Percentiles rank a stretch among this genome's conserved stretches.
These are phyloP conservation scores for Penicillium glabrum DNA, from an alignment of 2,329 filamentous ascomycete species.

Conservation along the genomic window DNA sequence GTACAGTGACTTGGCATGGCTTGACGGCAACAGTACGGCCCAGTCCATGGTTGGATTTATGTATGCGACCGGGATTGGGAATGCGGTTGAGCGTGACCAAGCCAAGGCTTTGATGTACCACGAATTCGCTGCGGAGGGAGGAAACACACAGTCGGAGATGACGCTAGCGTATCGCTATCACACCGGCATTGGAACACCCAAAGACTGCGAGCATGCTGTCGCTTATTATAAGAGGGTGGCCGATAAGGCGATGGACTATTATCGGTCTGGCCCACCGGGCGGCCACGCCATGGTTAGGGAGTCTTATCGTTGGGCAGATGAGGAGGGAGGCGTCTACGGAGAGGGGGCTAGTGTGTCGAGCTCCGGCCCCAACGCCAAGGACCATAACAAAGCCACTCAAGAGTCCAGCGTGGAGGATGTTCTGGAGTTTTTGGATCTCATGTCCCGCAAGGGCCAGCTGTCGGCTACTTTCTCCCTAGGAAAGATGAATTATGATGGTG, in stretches of 20 bases:
- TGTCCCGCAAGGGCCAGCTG: slow-evolving; percentile 85
- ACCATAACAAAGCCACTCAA: slow-evolving; percentile 72
- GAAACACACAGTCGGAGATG: slow-evolving; percentile 87
- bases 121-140: slow-evolving; percentile 83
- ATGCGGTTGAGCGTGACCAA: slow-evolving; percentile 78
- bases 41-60: slow-evolving; percentile 96
- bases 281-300: slow-evolving; percentile 76
- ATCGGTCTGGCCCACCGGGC: slow-evolving; percentile 85
- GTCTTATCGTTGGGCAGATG: slow-evolving; percentile 83
- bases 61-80: slow-evolving; percentile 89
- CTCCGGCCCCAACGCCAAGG: slow-evolving; percentile 77
- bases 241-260: slow-evolving; percentile 87
- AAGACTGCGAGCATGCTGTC: slow-evolving; percentile 80
- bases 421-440: slow-evolving; percentile 87
- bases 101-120: slow-evolving; percentile 92
- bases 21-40: slow-evolving; percentile 84
- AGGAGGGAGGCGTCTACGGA: slow-evolving; percentile 88
- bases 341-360: slow-evolving; percentile 90
- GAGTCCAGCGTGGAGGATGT: slow-evolving; percentile 90
- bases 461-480: slow-evolving; percentile 85
- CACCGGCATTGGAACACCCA: slow-evolving; percentile 78
- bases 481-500: slow-evolving; percentile 84
- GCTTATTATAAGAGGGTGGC: slow-evolving; percentile 92
- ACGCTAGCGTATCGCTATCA: slow-evolving; percentile 85
- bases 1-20: slow-evolving; percentile 74